Evolutionary conservation across 129 eudicot species (phyloP), one percentile per base, ranked within the genome.

Genomic region (Silybum marianum): DNA sequence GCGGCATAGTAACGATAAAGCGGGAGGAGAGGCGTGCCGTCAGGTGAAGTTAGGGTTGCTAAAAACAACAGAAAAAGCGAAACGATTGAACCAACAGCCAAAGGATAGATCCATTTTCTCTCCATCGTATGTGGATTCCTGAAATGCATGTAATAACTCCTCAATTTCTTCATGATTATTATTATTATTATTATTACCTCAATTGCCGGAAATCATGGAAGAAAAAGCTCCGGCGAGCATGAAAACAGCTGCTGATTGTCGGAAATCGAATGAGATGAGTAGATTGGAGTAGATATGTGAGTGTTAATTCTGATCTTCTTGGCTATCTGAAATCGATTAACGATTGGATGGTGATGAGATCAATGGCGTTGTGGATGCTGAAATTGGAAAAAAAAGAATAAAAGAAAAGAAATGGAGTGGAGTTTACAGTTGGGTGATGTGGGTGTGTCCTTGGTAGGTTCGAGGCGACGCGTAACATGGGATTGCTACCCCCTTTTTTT

Each of bases 101-200:
- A 28, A 0, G 91, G 89, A 69, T 82, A 82, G 84, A 89, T 89
- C 89, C 88, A 87, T 84, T 81, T 86, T 24, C 81, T 77, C 21
- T 89, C 84, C 4, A 71, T 72, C 62, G 77, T 82, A 28, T 83
- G 79, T 12, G 84, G 84, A 28, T 86, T 85, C 7, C 71, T 71
- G 4, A 86, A 75, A 70, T 86, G 84, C 63, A 72, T 39, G 81
- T 86, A 86, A 76, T 84, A 86, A 30, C 23, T 84, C 22, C 40
- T 86, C 23, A 82, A 73, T 78, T 80, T 89, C 88, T 89, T 89
- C 92, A 89, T 89, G 23, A 74, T 74, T 73, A 12, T 3, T 5
- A 58, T 86, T 73, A 12, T 3, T 5, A 58, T 86, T 10, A 74
- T 74, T 67, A n/a, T 6, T n/a, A 58, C 23, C n/a, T 42, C 19